Evolutionary conservation across 2,329 filamentous ascomycete genomes (phyloP), one percentile per base, ranked within the genome.

Genomic region (Epicoccum nigrum): DNA sequence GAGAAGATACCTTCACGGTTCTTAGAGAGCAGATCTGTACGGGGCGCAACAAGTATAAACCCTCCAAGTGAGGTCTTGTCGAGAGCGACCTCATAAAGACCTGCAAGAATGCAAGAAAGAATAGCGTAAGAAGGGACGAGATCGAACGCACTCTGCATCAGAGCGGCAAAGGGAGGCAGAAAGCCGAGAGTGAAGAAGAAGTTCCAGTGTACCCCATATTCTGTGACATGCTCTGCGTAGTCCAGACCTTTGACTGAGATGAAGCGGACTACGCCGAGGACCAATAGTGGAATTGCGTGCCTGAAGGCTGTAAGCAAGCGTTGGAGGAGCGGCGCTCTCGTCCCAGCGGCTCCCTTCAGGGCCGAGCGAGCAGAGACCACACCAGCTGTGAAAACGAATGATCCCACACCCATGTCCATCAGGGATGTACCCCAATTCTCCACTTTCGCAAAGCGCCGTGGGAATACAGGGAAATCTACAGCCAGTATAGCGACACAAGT

Each of bases 371-470:
- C 92, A 30, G 90, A 92, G n/a, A 97, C 91, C 27, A 97, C 79
- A 17, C 94, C 94, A 13, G 89, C 89, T 2, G 92, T 92, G 75
- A 96, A 99, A 64, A 99, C 94, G 76, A 99, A 99, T 11, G 92
- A 96, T 21, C 94, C 94, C 39, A 99, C 94, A 40, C 94, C 94
- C 65, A 97, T 81, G 71, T 99, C 94, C 94, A 99, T 99, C 55
- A 99, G 78, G n/a, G 93, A 97, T 1, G 93, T 97, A 46, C 94
- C 94, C 91, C 94, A 99, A n/a, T 90, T 97, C 75, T 99, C 94
- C 2, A 96, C 94, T 77, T 99, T 99, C 50, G 92, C 94, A 71
- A 97, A 97, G 25, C 94, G 87, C 21, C 94, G 85, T 2, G 94
- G 94, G 66, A 99, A 99, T 52, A 97, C 81, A 15, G 82, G 86